Evolutionary conservation across 1,284 basidiomycete species (phyloP).

Genomic region (Mycosarcoma mackinlayi): DNA sequence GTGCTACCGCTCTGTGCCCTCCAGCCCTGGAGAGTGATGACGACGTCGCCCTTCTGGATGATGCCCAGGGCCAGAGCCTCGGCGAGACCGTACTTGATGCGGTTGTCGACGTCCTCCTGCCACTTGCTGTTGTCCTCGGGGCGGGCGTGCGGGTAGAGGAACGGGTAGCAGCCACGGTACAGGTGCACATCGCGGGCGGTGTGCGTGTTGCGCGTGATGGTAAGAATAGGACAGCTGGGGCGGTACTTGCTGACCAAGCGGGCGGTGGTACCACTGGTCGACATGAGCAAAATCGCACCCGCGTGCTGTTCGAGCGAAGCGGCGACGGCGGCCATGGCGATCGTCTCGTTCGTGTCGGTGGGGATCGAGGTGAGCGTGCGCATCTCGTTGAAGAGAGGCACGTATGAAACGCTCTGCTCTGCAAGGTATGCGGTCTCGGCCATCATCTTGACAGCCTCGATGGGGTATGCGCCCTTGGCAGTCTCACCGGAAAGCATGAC

Average conservation of each 20-base stretch:
- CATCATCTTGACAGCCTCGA: conserved; percentile 70
- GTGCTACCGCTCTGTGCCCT: conserved; percentile 94
- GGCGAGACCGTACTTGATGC: conserved; percentile 80
- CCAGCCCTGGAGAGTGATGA: conserved; percentile 98
- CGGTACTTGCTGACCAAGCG: conserved; percentile 97
- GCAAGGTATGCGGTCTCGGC: conserved; percentile 68
- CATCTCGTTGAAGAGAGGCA: conserved; percentile 71
- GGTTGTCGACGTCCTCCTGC: conserved; percentile 88
- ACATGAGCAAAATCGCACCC: conserved; percentile 85
- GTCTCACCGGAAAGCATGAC: conserved; percentile 69
- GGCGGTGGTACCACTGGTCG: conserved; percentile 91
- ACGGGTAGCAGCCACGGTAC: conserved; percentile 96
- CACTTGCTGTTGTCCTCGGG: conserved; percentile 86
- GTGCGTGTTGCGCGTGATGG: conserved; percentile 94
- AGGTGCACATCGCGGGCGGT: conserved; percentile 96
- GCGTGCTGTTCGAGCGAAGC: conserved; percentile 67
- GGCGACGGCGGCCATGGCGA: conserved; percentile 66
- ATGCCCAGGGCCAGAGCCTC: conserved; percentile 88
- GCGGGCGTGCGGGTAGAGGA: conserved; percentile 93
- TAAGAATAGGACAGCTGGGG: conserved; percentile 86
- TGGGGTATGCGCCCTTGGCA: conserved; percentile 67
- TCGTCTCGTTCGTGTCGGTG: conserved; percentile 67
- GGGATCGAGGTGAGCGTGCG: conserved; percentile 67
- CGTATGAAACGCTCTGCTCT: conserved; percentile 67
- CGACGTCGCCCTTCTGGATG: conserved; percentile 87